Percentiles rank a stretch among this genome's conserved stretches.
Conservation (phyloP, 2,329 filamentous ascomycete genomes). For the Monosporascus sp. region DNA sequence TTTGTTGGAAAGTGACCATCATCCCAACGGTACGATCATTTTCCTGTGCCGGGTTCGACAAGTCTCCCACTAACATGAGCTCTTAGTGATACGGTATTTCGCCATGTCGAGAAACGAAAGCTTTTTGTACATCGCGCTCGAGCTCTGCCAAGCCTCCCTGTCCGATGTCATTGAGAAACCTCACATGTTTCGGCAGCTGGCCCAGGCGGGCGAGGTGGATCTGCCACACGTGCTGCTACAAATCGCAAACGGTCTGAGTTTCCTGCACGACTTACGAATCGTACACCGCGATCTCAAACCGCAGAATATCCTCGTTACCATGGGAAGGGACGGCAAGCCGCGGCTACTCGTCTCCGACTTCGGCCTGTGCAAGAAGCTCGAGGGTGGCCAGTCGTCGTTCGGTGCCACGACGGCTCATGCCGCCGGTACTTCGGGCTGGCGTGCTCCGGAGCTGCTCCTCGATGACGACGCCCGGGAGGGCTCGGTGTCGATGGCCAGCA, state of each 20-base stretch:
- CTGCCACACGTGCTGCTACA: conserved; percentile 79
- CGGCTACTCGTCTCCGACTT: conserved; percentile 97
- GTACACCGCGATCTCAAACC: conserved; percentile 97
- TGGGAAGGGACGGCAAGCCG: conserved; percentile 63
- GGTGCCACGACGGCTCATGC: conserved; percentile 91
- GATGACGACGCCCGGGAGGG: conserved; percentile 63
- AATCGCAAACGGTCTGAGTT: conserved; percentile 81
- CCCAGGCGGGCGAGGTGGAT: conserved; percentile 68
- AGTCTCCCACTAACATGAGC: too few species aligned
- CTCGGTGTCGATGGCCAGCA: conserved; percentile 42
- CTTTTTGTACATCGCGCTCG: conserved; percentile 93
- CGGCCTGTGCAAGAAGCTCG: conserved; percentile 93
- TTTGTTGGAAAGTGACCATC: conserved; percentile 88
- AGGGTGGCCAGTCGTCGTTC: conserved; percentile 90
- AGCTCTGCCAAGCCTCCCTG: conserved; percentile 88
- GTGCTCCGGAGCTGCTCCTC: conserved; percentile 86
- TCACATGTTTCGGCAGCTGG: conserved; percentile 60
- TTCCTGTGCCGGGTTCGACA: too few species aligned
- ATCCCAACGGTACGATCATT: conserved; percentile 64
- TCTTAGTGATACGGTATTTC: conserved; percentile 84
- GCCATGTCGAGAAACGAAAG: conserved; percentile 83
- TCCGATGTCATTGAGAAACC: conserved; percentile 86
- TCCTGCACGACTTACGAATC: conserved; percentile 87
- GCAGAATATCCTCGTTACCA: conserved; percentile 88
- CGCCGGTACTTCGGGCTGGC: conserved; percentile 91